A percentile compares a stretch with the other conserved stretches of the same genome.
These are phyloP conservation scores for Amylostereum areolatum DNA, from an alignment of 1,284 basidiomycete genomes.

Conservation along the genomic window DNA sequence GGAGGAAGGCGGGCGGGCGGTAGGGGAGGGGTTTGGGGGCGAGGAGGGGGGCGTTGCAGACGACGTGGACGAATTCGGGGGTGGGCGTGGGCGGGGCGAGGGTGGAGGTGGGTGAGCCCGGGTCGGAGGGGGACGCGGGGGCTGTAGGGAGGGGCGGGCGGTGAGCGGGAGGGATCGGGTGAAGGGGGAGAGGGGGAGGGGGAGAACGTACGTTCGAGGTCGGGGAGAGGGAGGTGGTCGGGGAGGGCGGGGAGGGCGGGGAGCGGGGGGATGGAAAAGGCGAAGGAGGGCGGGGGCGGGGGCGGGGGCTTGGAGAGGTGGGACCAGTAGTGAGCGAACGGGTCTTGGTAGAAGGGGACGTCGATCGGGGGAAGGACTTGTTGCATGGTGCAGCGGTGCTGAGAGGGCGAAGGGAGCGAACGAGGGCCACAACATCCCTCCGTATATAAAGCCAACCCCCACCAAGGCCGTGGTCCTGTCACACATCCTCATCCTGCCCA, in stretches of 20 bases:
- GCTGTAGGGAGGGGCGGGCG: conserved; percentile 16
- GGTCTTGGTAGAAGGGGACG: conserved; percentile 9
- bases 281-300: neutral
- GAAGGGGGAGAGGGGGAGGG: conserved; percentile 12
- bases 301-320: neutral
- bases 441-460: no score
- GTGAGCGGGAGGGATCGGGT: conserved; percentile 15
- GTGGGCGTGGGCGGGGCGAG: conserved; percentile 16
- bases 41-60: conserved; percentile 58
- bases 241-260: conserved; percentile 12
- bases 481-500: no score
- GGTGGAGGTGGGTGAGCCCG: conserved; percentile 20
- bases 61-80: conserved; percentile 33
- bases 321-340: neutral
- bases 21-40: conserved; percentile 63
- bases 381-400: conserved; percentile 8
- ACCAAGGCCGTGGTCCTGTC: no score
- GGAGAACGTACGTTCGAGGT: conserved; percentile 11
- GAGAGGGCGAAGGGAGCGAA: conserved; percentile 1
- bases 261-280: conserved; percentile 2
- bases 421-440: neutral
- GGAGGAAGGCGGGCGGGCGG: conserved; percentile 61
- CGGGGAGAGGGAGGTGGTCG: conserved; percentile 10
- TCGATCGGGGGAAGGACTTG: conserved; percentile 12
- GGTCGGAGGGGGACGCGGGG: conserved; percentile 38